Conservation (phyloP, 83 land plant genomes). For the Picea abies region DNA sequence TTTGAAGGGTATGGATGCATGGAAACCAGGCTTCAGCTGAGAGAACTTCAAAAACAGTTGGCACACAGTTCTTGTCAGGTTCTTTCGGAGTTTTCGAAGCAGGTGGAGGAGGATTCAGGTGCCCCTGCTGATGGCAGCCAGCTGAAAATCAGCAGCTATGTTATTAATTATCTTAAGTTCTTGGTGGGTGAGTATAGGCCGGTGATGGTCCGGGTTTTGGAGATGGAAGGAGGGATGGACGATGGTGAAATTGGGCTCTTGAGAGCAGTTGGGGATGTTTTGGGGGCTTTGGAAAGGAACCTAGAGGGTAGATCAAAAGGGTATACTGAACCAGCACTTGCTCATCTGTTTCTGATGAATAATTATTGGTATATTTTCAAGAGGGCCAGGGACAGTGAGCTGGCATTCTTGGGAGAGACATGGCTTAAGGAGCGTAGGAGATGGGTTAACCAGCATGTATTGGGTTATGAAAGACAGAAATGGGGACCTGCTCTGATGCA, state of each 20-base stretch:
- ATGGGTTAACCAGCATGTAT: slow-evolving; percentile 21
- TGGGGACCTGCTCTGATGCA: slow-evolving; percentile 28
- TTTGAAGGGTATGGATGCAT: slow-evolving; percentile 18
- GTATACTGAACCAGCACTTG: slow-evolving; percentile 23
- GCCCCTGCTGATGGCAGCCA: slow-evolving; percentile 13
- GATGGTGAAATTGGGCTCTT: background rate
- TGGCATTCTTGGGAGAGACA: slow-evolving; percentile 16
- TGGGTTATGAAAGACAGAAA: slow-evolving; percentile 23
- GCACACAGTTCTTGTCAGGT: slow-evolving; percentile 13
- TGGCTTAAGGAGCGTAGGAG: slow-evolving; percentile 22
- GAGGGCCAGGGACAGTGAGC: slow-evolving; percentile 18
- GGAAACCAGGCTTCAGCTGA: slow-evolving; percentile 12
- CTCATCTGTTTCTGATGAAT: slow-evolving; percentile 35
- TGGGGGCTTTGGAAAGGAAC: slow-evolving; percentile 19
- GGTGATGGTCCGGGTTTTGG: slow-evolving; percentile 14
- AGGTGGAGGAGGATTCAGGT: slow-evolving; percentile 19
- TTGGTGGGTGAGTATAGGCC: slow-evolving; percentile 20
- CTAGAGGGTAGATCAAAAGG: slow-evolving; percentile 20
- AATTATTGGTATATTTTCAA: slow-evolving; percentile 29
- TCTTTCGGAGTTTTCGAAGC: background rate
- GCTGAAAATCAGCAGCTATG: slow-evolving; percentile 31
- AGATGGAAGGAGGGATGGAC: background rate
- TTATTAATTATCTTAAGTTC: slow-evolving; percentile 24
- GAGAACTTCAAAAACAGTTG: slow-evolving; percentile 21
- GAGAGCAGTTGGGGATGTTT: slow-evolving; percentile 2